Evolutionary conservation across 1,139 yeast genomes (phyloP), one percentile per base, ranked within the genome.

Genomic region (Wickerhamomyces sp.): DNA sequence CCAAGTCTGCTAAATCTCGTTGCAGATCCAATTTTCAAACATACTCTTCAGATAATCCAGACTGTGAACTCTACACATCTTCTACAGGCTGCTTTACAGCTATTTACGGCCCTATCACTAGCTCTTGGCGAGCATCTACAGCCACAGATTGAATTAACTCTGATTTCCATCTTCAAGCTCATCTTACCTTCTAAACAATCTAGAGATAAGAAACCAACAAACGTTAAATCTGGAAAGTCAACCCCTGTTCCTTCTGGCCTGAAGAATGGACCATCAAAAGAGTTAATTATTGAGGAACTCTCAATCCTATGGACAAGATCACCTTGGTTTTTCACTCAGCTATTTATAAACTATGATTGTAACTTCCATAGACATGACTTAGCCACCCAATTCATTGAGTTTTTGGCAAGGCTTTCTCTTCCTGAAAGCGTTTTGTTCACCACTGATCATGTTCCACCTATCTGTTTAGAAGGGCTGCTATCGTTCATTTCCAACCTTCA

Each of bases 381-480:
- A 48, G 75, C 95, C n/a, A 76, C 76, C 27, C 78, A 79, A 39
- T 68, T 87, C 29, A 64, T 93, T 43, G 84, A 84, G 41, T 79
- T 84, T 45, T 72, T 94, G 45, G 82, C 95, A 50, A 76, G 84
- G 45, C 70, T 88, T 37, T 81, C 96, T 0, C 74, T 86, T 41
- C 94, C 96, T 0, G 95, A 88, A 56, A 77, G 90, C 23, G 93
- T 96, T 0, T 55, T 67, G 7, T 71, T 76, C 57, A 84, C 95
- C 0, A 87, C 97, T 0, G 88, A 86, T 35, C 84, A 80, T 58
- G 96, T 93, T 2, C 98, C 99, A 0, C 97, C 98, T 1, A 76
- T 91, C 10, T 93, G 98, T 59, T 71, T 93, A 41, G 98, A 93
- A 59, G 96, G 98, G 2, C 65, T 93, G 4, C 71, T 93, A 33